phyloP scores from a whole-genome alignment of 2,329 filamentous ascomycete species.

The Thelonectria olida region DNA sequence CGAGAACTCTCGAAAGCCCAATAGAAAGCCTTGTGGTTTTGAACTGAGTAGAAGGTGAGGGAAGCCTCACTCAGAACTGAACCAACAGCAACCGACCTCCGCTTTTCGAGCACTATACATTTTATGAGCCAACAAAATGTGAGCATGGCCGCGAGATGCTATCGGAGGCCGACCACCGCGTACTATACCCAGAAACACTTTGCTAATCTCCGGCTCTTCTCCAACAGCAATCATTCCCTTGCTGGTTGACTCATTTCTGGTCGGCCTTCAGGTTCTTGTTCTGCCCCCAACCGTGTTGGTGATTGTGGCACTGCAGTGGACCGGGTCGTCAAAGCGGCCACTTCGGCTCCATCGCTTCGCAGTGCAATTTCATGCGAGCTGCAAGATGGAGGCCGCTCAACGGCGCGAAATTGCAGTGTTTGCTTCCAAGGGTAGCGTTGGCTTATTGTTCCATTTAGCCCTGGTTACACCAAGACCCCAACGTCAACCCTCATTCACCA shows the following conservation, averaged over 20 bases:
- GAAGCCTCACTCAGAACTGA: neutral
- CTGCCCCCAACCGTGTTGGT: neutral
- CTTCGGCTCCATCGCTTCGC: neutral
- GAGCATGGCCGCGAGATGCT: neutral
- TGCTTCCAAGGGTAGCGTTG: no score
- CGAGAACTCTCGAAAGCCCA: neutral
- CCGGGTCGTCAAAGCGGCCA: neutral
- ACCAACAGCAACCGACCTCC: no score
- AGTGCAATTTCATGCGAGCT: constrained; percentile 1
- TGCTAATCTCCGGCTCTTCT: neutral
- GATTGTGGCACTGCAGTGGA: neutral
- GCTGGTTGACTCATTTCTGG: no score
- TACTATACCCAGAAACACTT: neutral
- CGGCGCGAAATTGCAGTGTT: neutral
- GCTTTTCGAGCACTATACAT: neutral
- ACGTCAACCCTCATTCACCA: constrained; percentile 26
- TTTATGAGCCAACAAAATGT: neutral
- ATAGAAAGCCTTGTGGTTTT: neutral
- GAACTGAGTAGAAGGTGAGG: neutral
- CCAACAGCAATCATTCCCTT: neutral
- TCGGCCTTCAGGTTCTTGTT: neutral
- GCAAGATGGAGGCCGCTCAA: constrained; percentile 17
- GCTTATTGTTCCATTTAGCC: neutral
- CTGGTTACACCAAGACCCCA: constrained; percentile 8
- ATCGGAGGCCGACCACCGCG: constrained; percentile 10